A percentile compares a stretch with the other conserved stretches of the same genome.
Conservation (phyloP, 2,329 filamentous ascomycete species). For the Shiraia bambusicola region DNA sequence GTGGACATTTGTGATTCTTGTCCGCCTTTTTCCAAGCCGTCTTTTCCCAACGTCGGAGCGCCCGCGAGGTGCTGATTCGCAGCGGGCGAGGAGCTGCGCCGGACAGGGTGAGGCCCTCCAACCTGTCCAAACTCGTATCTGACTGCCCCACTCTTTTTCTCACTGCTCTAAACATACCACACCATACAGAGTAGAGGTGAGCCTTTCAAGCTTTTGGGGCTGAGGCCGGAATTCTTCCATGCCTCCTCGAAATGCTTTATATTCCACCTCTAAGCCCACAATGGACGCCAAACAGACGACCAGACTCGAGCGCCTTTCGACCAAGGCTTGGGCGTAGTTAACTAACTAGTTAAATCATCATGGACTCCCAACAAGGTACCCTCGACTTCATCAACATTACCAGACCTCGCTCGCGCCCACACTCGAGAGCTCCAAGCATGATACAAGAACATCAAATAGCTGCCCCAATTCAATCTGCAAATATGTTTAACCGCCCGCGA, state of each 20-base stretch:
- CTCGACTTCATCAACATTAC: conserved; percentile 43
- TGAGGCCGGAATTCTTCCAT: conserved; percentile 34
- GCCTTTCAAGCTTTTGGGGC: conserved; percentile 24
- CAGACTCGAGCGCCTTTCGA: conserved; percentile 19
- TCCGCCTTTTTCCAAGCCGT: conserved; percentile 24
- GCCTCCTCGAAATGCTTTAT: conserved; percentile 23
- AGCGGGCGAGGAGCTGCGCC: conserved; percentile 30
- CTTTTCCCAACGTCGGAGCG: conserved; percentile 17
- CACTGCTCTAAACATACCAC: conserved; percentile 37
- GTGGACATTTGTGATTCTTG: conserved; percentile 19
- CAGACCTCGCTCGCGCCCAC: conserved; percentile 38
- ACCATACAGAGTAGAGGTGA: conserved; percentile 18
- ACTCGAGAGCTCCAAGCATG: conserved; percentile 42
- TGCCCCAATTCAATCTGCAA: not conserved
- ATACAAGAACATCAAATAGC: conserved; percentile 25
- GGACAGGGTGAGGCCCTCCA: too few species aligned
- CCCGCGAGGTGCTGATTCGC: conserved; percentile 29
- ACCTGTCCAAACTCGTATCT: too few species aligned
- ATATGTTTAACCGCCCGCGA: conserved; percentile 17
- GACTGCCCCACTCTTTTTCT: conserved; percentile 40
- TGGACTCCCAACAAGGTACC: conserved; percentile 41
- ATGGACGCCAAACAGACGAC: conserved; percentile 27
- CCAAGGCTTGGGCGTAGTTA: conserved; percentile 19
- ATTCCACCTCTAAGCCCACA: conserved; percentile 24
- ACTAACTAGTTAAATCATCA: too few species aligned